Evolutionary conservation across 2,329 filamentous ascomycete genomes (phyloP).

Genomic region (Clonostachys sp.): DNA sequence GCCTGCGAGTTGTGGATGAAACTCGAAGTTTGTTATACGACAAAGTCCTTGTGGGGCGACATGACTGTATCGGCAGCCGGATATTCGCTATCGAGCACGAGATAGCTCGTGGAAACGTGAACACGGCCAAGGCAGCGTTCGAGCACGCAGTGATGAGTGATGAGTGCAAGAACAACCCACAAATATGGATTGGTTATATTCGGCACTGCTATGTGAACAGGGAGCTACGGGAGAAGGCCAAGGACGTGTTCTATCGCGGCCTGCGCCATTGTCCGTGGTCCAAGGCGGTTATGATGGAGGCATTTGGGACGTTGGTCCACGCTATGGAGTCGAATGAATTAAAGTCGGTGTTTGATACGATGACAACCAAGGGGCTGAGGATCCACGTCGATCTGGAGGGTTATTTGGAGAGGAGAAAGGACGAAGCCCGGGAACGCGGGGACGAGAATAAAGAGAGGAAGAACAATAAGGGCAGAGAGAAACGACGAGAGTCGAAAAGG

Average conservation of each 20-base stretch:
- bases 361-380: conserved; percentile 43
- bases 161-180: conserved; percentile 28
- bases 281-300: conserved; percentile 46
- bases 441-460: conserved; percentile 1
- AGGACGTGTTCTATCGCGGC: conserved; percentile 42
- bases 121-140: conserved; percentile 45
- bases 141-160: conserved; percentile 42
- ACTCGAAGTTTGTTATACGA: conserved; percentile 61
- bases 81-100: conserved; percentile 49
- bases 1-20: conserved; percentile 70
- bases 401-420: conserved; percentile 29
- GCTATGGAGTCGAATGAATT: conserved; percentile 44
- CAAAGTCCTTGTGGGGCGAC: conserved; percentile 33
- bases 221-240: conserved; percentile 32
- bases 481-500: neutral
- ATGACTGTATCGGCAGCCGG: conserved; percentile 37
- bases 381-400: conserved; percentile 48
- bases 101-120: conserved; percentile 36
- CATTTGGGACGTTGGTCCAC: conserved; percentile 36
- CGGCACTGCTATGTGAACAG: conserved; percentile 34
- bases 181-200: conserved; percentile 46
- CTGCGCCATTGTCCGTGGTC: conserved; percentile 42
- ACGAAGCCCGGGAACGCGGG: conserved; percentile 3
- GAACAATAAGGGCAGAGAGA: conserved; percentile 1
- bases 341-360: conserved; percentile 38